Conservation (phyloP, 352 stramenopile species). For the Globisporangium ultimum region DNA sequence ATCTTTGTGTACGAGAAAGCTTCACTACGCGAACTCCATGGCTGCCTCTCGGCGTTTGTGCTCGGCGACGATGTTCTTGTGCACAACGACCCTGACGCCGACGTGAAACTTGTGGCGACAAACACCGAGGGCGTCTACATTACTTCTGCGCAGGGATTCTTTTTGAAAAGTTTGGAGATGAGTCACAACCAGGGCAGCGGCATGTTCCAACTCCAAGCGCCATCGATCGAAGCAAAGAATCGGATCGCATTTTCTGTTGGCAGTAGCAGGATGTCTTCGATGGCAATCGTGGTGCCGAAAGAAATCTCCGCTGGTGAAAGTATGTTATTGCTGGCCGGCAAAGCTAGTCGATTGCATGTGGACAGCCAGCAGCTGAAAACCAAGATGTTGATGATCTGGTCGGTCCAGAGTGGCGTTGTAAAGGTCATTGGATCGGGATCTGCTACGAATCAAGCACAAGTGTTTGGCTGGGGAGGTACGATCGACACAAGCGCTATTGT, state of each 20-base stretch:
- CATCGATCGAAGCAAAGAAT: background rate
- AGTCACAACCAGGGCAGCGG: background rate
- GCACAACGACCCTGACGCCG: background rate
- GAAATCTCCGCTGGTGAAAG: background rate
- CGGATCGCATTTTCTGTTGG: background rate
- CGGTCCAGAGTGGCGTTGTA: background rate
- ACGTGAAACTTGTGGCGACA: background rate
- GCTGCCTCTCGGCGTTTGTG: background rate
- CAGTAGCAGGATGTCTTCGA: background rate
- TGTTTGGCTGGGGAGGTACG: background rate
- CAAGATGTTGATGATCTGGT: constrained; percentile 10
- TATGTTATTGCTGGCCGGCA: background rate
- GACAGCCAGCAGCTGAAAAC: constrained; percentile 1
- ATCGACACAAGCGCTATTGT: constrained; percentile 1
- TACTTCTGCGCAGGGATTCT: constrained; percentile 1
- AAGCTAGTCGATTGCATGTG: background rate
- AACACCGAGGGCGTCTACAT: constrained; percentile 1
- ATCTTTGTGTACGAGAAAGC: constrained; percentile 4
- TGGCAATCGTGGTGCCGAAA: background rate
- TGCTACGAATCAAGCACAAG: background rate
- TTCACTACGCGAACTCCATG: background rate
- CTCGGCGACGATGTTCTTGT: constrained; percentile 7
- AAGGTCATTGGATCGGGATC: background rate
- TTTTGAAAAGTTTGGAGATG: background rate
- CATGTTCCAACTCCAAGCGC: background rate